Evolutionary conservation across 768 basidiomycete genomes (phyloP).

Genomic region (Auriculariales sp.): DNA sequence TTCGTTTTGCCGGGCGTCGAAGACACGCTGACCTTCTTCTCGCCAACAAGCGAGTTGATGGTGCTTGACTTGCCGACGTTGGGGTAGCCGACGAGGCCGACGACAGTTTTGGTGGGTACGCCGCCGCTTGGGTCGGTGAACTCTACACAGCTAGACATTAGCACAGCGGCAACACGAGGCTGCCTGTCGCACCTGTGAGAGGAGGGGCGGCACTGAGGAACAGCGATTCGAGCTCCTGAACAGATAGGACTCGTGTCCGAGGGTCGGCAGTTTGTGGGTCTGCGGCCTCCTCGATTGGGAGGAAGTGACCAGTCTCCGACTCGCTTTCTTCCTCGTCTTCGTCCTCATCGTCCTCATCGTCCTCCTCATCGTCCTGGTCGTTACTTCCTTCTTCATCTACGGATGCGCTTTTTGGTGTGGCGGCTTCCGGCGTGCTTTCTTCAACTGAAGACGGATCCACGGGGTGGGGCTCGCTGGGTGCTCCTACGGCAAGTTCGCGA

Average conservation of each 20-base stretch:
- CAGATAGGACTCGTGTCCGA: constrained; percentile 66
- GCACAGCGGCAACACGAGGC: neutral
- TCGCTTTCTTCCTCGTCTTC: constrained; percentile 24
- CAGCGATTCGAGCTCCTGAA: constrained; percentile 75
- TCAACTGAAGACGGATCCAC: no score
- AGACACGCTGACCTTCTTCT: constrained; percentile 96
- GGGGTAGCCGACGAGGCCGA: constrained; percentile 94
- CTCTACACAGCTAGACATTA: constrained; percentile 23
- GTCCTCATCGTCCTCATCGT: constrained; percentile 8
- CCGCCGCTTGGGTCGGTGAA: constrained; percentile 47
- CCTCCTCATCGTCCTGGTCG: constrained; percentile 11
- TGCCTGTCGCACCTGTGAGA: constrained; percentile 36
- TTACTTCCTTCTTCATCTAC: constrained; percentile 13
- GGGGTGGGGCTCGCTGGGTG: constrained; percentile 7
- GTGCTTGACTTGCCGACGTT: constrained; percentile 98
- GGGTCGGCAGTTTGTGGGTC: constrained; percentile 36
- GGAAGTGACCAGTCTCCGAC: constrained; percentile 16
- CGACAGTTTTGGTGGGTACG: constrained; percentile 47
- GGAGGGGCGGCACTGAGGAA: constrained; percentile 62
- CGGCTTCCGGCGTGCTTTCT: neutral
- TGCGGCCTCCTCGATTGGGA: constrained; percentile 39
- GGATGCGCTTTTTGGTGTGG: neutral
- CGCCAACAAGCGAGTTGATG: constrained; percentile 89
- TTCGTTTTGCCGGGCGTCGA: constrained; percentile 98
- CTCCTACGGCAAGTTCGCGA: constrained; percentile 22